Conservation (phyloP, 1,284 basidiomycete species). For the Trichosporon ovoides region DNA sequence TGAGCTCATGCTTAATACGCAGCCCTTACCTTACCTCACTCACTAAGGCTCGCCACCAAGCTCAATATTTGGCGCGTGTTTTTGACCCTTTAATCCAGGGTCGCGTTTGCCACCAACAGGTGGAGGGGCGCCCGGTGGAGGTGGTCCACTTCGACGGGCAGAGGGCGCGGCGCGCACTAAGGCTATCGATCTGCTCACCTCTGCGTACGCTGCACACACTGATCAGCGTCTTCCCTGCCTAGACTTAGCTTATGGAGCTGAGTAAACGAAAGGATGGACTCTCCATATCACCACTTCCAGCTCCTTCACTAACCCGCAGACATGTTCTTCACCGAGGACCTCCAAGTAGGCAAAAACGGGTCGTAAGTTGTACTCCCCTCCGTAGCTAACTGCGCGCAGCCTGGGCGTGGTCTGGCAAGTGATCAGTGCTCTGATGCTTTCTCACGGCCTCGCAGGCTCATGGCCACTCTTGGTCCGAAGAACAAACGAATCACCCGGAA, state of each 20-base stretch:
- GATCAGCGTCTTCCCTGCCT: no score
- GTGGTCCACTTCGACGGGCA: not conserved
- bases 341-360: constrained; percentile 37
- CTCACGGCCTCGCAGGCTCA: constrained; percentile 59
- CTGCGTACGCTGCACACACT: no score
- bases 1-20: not conserved
- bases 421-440: not conserved
- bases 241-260: no score
- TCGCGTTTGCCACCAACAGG: not conserved
- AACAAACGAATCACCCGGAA: constrained; percentile 73
- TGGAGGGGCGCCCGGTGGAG: not conserved
- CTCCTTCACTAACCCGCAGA: not conserved
- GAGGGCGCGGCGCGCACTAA: not conserved
- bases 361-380: constrained; percentile 39
- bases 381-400: no score
- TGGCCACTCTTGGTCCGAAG: constrained; percentile 77
- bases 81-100: constrained; percentile 7
- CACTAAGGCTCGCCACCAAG: not conserved
- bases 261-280: no score
- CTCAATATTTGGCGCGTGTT: not conserved
- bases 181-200: no score
- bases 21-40: not conserved
- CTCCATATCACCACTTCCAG: no score
- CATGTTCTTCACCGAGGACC: constrained; percentile 44
- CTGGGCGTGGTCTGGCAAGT: constrained; percentile 43